Evolutionary conservation across 228 moss, liverwort and hornwort genomes (phyloP), one percentile per base, ranked within the genome.

Genomic region (Sphagnum magellanicum): DNA sequence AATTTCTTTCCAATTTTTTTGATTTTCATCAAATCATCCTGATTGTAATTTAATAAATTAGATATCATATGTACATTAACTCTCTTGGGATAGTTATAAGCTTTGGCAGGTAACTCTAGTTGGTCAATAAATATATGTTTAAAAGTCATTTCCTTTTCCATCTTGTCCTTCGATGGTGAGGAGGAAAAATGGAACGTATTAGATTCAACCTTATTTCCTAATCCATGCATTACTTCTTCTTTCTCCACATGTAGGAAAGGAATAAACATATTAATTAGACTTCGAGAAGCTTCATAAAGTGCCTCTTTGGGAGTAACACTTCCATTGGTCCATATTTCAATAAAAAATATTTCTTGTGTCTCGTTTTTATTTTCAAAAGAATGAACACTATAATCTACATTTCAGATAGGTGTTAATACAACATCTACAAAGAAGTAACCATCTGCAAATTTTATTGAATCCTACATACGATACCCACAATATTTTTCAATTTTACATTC

Each of bases 81-180:
- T 68, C 80, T 75, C 70, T 82, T 82, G 0, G 84, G 82, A 66
- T 81, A 84, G 73, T 88, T 84, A 74, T 88, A 88, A 50, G 88
- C 88, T 84, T 79, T 84, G 57, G 84, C 81, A 63, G 78, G 75
- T 59, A 77, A 32, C 74, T 83, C 78, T 75, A 85, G 67, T 76
- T 80, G 82, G 71, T 77, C 77, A 50, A 86, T 83, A 57, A 83
- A 83, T 4, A 79, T 63, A 55, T 83, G 83, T 77, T 79, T 83
- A 50, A 67, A 83, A n/a, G 77, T 64, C 63, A 83, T 77, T 61
- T 83, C 83, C 72, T 83, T 83, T 63, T 74, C 72, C 32, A 50
- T 12, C 71, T 77, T 75, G 70, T 84, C 83, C 13, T 64, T 5
- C 52, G 80, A 67, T 10, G 83, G 75, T 59, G 78, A 73, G 58